Evolutionary conservation across 129 eudicot genomes (phyloP), one percentile per base, ranked within the genome.

Genomic region (Centella asiatica): DNA sequence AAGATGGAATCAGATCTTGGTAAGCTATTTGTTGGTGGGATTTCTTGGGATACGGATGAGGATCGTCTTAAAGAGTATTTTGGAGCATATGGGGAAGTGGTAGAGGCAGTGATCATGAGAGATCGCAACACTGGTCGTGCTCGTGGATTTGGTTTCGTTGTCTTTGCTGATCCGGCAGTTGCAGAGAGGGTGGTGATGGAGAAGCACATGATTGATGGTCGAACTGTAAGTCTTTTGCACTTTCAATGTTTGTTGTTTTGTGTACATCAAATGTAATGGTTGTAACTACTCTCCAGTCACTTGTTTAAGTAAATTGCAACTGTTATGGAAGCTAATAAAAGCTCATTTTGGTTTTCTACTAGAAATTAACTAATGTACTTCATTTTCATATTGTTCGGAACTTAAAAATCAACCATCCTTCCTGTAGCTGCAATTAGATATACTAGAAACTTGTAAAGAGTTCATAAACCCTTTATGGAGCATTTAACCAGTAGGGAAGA

Each of bases 41-140:
- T 87, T 65, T 87, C 95, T 3, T 83, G 95, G 92, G 96, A 87
- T 78, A 87, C 95, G 1, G 87, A 84, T 77, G 95, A 87, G 65
- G 88, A 81, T 61, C 85, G 89, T 20, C 68, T 87, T 44, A 87
- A 72, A 62, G 83, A 81, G 57, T 84, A 87, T 74, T 87, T 87
- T 74, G 64, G 85, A 71, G 37, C 68, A 45, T 84, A 81, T 55
- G 95, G 93, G 10, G 89, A 87, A 49, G 86, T 87, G 48, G 67
- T 72, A 54, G 95, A 87, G 72, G 83, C 89, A 4, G 93, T 81
- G 72, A 87, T 87, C 65, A 87, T 87, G 95, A 78, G 93, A 64
- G 93, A 84, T 67, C 93, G 95, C 45, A 73, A 63, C 66, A 87
- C 95, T 0, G 93, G 93, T 20, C 83, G 89, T 73, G 95, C 95